Percentiles rank a stretch among this genome's conserved stretches.
Evolutionary conservation across 129 eudicot genomes (phyloP).

Genomic region (Flaveria ramosissima): DNA sequence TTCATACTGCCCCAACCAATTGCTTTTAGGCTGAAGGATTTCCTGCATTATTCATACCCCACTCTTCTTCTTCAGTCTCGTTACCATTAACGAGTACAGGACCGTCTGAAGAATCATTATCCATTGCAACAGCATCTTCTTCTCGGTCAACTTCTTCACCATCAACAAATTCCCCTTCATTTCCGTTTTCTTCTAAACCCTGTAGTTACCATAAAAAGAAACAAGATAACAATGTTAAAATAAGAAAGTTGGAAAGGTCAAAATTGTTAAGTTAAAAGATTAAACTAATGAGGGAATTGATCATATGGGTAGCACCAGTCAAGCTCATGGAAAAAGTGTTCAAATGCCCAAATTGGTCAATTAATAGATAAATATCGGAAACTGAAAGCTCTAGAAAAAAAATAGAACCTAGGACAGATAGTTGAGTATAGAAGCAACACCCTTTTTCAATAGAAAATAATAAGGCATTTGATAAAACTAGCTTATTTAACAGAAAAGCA

Average conservation of each 20-base stretch:
- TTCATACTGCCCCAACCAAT: conserved; percentile 93
- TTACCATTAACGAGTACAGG: conserved; percentile 87
- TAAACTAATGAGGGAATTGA: not conserved
- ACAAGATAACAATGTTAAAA: not conserved
- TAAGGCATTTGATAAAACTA: too few species aligned
- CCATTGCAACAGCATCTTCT: conserved; percentile 60
- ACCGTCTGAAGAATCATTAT: conserved; percentile 91
- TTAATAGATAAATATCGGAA: too few species aligned
- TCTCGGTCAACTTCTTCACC: conserved; percentile 42
- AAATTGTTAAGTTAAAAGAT: not conserved
- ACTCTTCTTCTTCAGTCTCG: conserved; percentile 89
- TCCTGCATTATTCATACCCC: conserved; percentile 99
- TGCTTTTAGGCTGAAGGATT: conserved; percentile 94
- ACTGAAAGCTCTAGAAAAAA: too few species aligned
- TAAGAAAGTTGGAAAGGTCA: not conserved
- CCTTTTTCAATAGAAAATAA: too few species aligned
- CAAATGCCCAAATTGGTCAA: not conserved
- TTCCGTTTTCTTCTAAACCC: conserved; percentile 53
- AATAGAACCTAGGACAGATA: too few species aligned
- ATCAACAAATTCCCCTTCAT: conserved; percentile 50
- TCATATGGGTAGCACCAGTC: too few species aligned
- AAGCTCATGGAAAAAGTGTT: too few species aligned
- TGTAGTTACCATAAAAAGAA: conserved; percentile 20
- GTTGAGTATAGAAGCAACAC: too few species aligned
- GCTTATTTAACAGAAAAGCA: too few species aligned